Conservation (phyloP, 202 grass and related monocot genomes). For the Setaria italica region DNA sequence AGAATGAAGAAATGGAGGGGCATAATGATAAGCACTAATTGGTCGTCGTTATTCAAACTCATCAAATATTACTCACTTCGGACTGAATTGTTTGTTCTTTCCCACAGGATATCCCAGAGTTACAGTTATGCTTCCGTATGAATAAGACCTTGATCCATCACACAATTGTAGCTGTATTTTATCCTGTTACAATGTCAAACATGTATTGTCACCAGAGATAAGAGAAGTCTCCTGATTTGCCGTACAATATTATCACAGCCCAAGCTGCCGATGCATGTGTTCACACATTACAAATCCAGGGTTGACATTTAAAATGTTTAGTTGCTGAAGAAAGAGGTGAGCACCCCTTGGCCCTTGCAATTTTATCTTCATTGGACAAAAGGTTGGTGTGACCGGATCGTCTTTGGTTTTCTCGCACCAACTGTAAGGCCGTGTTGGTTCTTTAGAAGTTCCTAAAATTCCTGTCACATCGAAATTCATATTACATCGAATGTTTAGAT, state of each 20-base stretch:
- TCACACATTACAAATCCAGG: slow-evolving; percentile 37
- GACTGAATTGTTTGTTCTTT: slow-evolving; percentile 27
- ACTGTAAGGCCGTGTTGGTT: background rate
- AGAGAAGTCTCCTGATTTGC: slow-evolving; percentile 33
- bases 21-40: slow-evolving; percentile 18
- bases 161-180: slow-evolving; percentile 27
- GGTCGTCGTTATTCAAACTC: slow-evolving; percentile 28
- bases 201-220: slow-evolving; percentile 40
- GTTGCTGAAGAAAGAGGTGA: slow-evolving; percentile 31
- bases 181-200: slow-evolving; percentile 50
- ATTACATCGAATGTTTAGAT: too few relatives aligned
- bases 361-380: slow-evolving; percentile 31
- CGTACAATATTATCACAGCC: slow-evolving; percentile 43
- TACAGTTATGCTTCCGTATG: slow-evolving; percentile 36
- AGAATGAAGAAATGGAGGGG: background rate
- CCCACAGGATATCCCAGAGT: background rate
- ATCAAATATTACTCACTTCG: slow-evolving; percentile 6
- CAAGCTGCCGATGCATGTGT: slow-evolving; percentile 47
- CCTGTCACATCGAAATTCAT: too few relatives aligned
- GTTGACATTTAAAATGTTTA: slow-evolving; percentile 40
- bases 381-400: slow-evolving; percentile 31
- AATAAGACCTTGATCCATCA: slow-evolving; percentile 32
- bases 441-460: too few relatives aligned
- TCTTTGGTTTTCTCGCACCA: slow-evolving; percentile 43
- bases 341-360: slow-evolving; percentile 20